phyloP scores from a whole-genome alignment of 208 protist species.

The Trichomonas vaginalis region DNA sequence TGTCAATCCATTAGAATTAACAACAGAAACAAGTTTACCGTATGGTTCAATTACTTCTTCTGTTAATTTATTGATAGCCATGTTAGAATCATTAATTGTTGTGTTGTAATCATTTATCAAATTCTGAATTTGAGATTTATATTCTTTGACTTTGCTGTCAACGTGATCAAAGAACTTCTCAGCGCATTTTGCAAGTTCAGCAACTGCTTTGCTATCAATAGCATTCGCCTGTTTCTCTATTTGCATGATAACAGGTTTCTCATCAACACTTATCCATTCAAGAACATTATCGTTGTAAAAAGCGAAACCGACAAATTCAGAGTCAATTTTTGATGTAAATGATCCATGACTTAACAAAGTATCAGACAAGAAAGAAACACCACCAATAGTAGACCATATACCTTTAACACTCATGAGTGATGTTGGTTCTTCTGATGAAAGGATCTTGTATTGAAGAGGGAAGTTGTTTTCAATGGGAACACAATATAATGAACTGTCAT shows the following conservation, averaged over 20 bases:
- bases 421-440: background rate
- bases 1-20: background rate
- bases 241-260: background rate
- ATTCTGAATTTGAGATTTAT: background rate
- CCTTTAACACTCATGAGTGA: background rate
- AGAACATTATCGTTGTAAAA: background rate
- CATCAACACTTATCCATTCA: background rate
- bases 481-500: background rate
- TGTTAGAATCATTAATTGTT: background rate
- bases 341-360: background rate
- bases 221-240: background rate
- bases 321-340: background rate
- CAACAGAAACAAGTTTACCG: background rate
- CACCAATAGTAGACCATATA: background rate
- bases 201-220: background rate
- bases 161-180: background rate
- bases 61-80: background rate
- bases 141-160: background rate
- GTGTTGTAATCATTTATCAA: background rate
- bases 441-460: background rate
- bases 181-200: background rate
- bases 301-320: background rate
- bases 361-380: background rate
- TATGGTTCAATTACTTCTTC: background rate
- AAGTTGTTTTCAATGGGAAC: background rate